Conservation (phyloP, 306 rosid genomes). For the Ochetophila trinervis region DNA sequence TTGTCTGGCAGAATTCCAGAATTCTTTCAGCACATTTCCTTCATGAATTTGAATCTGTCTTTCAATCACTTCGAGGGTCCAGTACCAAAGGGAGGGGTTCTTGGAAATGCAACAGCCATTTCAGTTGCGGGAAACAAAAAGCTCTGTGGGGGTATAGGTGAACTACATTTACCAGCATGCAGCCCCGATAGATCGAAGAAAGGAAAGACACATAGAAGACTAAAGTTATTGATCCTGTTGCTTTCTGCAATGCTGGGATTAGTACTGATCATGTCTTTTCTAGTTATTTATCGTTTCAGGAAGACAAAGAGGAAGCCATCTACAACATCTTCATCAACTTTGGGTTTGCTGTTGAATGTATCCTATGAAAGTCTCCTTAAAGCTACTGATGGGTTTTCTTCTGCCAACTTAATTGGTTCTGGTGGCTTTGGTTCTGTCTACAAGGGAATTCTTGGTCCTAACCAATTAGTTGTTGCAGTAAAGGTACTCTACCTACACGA, state of each 20-base stretch:
- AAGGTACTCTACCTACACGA: constrained; percentile 17
- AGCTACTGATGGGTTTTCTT: constrained; percentile 24
- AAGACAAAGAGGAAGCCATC: background rate
- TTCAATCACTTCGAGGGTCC: constrained; percentile 32
- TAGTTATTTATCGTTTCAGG: background rate
- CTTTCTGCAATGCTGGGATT: background rate
- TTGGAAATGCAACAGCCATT: constrained; percentile 11
- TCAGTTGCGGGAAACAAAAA: constrained; percentile 20
- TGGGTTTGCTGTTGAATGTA: constrained; percentile 4
- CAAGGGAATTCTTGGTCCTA: background rate
- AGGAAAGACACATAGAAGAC: background rate
- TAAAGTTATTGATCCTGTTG: constrained; percentile 10
- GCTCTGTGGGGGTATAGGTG: constrained; percentile 24
- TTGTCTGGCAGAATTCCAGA: constrained; percentile 18
- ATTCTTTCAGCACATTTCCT: constrained; percentile 3
- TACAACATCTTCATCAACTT: background rate
- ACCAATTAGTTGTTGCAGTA: constrained; percentile 10
- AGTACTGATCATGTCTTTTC: background rate
- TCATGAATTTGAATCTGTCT: constrained; percentile 22
- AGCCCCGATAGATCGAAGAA: background rate
- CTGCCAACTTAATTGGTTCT: constrained; percentile 19
- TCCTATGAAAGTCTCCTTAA: constrained; percentile 21
- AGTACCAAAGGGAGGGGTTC: constrained; percentile 23
- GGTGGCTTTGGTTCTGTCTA: constrained; percentile 25
- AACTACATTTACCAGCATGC: constrained; percentile 14